Percentiles rank a stretch among this genome's conserved stretches.
phyloP scores from a whole-genome alignment of 2,329 filamentous ascomycete species.

The Tolypocladium album region DNA sequence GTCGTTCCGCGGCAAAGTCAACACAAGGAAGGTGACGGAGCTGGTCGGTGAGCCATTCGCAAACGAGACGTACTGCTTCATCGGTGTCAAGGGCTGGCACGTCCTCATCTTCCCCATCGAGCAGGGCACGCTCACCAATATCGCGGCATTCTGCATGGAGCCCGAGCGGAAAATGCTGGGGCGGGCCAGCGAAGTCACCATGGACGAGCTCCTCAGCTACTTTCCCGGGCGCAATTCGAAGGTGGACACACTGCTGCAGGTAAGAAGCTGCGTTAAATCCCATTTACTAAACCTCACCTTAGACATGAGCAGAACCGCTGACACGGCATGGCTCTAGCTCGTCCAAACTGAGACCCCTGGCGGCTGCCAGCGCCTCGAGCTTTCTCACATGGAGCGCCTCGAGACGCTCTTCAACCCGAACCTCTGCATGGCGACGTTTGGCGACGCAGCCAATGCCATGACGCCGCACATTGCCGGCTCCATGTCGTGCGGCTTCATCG shows the following conservation, averaged over 20 bases:
- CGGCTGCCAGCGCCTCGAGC: not conserved
- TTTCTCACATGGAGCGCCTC: not conserved
- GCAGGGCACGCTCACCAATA: not conserved
- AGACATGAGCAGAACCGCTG: not conserved
- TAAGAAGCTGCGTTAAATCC: not conserved
- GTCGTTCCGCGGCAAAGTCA: not conserved
- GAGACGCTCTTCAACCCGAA: not conserved
- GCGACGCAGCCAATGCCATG: not conserved
- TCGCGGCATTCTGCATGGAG: not conserved
- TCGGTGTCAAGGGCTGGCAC: not conserved
- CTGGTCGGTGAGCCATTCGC: not conserved
- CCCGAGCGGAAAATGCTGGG: not conserved
- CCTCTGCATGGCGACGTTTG: not conserved
- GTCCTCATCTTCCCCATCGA: not conserved
- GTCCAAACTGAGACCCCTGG: not conserved
- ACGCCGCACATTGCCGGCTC: not conserved
- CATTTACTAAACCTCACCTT: not conserved
- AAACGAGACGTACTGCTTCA: not conserved
- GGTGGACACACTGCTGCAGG: not conserved
- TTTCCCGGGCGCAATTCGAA: not conserved
- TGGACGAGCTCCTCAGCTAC: not conserved
- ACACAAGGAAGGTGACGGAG: not conserved
- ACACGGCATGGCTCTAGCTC: not conserved
- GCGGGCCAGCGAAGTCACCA: not conserved
- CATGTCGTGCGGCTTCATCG: not conserved